phyloP scores from a whole-genome alignment of 208 protist species.

The Wallacemonas sp. region DNA sequence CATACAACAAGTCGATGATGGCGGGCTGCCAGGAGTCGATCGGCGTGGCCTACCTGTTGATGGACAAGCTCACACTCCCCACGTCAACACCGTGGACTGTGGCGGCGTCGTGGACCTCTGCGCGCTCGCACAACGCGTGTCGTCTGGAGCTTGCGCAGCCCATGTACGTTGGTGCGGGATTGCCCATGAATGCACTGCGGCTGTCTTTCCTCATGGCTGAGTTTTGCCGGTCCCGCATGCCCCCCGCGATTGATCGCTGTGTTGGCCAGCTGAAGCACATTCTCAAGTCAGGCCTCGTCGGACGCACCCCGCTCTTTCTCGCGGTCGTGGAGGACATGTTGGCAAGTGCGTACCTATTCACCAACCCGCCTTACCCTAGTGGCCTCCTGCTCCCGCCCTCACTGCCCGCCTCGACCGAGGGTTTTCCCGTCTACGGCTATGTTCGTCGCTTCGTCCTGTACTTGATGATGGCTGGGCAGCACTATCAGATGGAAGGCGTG shows the following conservation, averaged over 20 bases:
- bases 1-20: slow-evolving; percentile 71
- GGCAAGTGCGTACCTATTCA: slow-evolving; percentile 47
- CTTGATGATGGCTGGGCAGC: slow-evolving; percentile 46
- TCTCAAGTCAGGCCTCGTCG: slow-evolving; percentile 41
- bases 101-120: slow-evolving; percentile 1
- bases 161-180: slow-evolving; percentile 56
- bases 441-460: slow-evolving; percentile 54
- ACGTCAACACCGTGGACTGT: slow-evolving; percentile 59
- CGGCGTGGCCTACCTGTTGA: slow-evolving; percentile 55
- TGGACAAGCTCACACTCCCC: slow-evolving; percentile 44
- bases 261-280: slow-evolving; percentile 42
- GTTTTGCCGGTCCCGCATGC: slow-evolving; percentile 55
- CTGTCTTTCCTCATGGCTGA: slow-evolving; percentile 66
- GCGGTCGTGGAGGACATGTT: slow-evolving; percentile 67
- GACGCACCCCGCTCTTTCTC: slow-evolving; percentile 34
- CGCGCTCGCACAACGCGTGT: slow-evolving; percentile 22
- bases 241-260: slow-evolving; percentile 53
- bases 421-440: slow-evolving; percentile 29
- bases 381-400: slow-evolving; percentile 34
- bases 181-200: slow-evolving; percentile 51
- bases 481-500: slow-evolving; percentile 50
- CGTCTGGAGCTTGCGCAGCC: slow-evolving; percentile 68
- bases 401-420: slow-evolving; percentile 1
- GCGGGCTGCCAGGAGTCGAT: slow-evolving; percentile 78
- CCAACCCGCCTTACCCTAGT: slow-evolving; percentile 67